These are phyloP conservation scores for Colletotrichum falcatum DNA, from an alignment of 2,329 filamentous ascomycete genomes.

Conservation along the genomic window DNA sequence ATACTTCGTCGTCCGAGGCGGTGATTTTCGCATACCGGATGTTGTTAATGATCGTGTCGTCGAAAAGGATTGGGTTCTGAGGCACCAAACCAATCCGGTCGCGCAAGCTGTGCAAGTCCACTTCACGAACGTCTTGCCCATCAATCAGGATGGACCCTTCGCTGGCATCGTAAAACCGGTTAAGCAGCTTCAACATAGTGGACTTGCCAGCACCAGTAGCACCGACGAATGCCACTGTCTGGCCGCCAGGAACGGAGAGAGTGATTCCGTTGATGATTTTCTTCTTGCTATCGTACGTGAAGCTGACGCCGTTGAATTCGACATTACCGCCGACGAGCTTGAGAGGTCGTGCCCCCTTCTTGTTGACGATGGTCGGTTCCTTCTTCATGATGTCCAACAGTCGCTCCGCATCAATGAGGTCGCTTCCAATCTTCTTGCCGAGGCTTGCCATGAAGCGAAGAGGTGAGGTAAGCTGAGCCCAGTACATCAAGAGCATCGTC, in stretches of 20 bases:
- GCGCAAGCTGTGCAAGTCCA: constrained; percentile 64
- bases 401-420: constrained; percentile 69
- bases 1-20: constrained; percentile 67
- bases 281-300: constrained; percentile 71
- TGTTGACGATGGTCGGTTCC: constrained; percentile 66
- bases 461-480: constrained; percentile 78
- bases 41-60: constrained; percentile 71
- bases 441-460: constrained; percentile 75
- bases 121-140: constrained; percentile 67
- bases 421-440: constrained; percentile 66
- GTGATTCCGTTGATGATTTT: constrained; percentile 66
- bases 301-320: constrained; percentile 66
- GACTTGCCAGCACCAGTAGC: constrained; percentile 71
- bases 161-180: constrained; percentile 69
- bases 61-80: constrained; percentile 67
- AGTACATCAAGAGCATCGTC: constrained; percentile 78
- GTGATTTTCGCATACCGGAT: constrained; percentile 67
- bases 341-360: constrained; percentile 61
- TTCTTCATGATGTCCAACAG: constrained; percentile 69
- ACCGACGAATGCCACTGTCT: constrained; percentile 70
- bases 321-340: constrained; percentile 65
- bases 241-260: constrained; percentile 63
- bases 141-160: constrained; percentile 66
- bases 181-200: constrained; percentile 68
- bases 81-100: constrained; percentile 68